A percentile compares a stretch with the other conserved stretches of the same genome.
Conservation (phyloP, 495 filamentous ascomycete species). For the Xylaria palmicola region DNA sequence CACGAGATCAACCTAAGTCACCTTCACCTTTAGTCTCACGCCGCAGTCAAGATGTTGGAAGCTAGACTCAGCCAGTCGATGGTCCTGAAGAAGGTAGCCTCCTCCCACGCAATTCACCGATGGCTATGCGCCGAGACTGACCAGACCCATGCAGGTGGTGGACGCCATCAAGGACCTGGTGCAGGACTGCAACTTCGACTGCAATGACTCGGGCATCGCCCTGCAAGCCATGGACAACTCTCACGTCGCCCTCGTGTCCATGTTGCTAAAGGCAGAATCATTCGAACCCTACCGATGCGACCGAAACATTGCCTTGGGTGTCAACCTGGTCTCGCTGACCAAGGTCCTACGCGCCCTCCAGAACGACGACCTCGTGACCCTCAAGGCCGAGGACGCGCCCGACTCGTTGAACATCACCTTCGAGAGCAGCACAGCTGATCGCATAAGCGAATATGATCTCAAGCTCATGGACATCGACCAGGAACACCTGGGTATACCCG, state of each 20-base stretch:
- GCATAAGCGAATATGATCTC: constrained; percentile 96
- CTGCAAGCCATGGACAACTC: constrained; percentile 99
- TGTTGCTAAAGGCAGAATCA: constrained; percentile 93
- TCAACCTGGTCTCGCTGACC: constrained; percentile 93
- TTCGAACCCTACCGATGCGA: constrained; percentile 99
- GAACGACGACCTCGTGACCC: constrained; percentile 90
- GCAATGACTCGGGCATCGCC: constrained; percentile 98
- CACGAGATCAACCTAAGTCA: background rate
- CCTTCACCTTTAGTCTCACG: background rate
- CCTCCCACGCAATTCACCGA: background rate
- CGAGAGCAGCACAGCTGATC: constrained; percentile 85
- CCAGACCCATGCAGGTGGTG: constrained; percentile 65
- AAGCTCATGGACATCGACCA: constrained; percentile 99
- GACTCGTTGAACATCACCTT: constrained; percentile 95
- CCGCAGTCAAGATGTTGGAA: constrained; percentile 69
- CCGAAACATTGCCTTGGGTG: constrained; percentile 95
- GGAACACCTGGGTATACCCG: constrained; percentile 97
- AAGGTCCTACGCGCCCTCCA: constrained; percentile 95
- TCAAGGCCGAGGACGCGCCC: constrained; percentile 96
- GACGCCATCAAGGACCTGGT: constrained; percentile 99
- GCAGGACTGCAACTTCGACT: constrained; percentile 99
- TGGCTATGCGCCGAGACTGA: background rate
- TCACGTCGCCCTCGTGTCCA: constrained; percentile 96
- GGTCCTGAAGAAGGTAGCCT: constrained; percentile 88
- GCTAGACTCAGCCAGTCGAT: constrained; percentile 92